Evolutionary conservation across 345 rosid genomes (phyloP).

Genomic region (Linum lewisii): DNA sequence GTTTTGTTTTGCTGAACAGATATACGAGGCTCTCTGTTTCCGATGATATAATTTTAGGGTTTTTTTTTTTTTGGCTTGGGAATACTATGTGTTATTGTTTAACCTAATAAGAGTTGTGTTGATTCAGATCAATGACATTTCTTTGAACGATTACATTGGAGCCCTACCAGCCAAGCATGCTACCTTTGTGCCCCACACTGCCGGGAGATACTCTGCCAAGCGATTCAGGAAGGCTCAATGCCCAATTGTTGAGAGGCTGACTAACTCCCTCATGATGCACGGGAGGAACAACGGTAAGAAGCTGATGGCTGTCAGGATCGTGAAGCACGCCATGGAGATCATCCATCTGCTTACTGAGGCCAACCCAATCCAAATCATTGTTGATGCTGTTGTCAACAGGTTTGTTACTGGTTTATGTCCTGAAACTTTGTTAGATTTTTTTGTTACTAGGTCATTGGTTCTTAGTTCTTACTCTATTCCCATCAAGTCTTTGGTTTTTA

Average conservation of each 20-base stretch:
- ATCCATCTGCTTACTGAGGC: slow-evolving; percentile 68
- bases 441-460: not conserved
- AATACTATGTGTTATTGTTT: not conserved
- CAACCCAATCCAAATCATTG: slow-evolving; percentile 87
- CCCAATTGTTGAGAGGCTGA: slow-evolving; percentile 89
- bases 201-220: slow-evolving; percentile 87
- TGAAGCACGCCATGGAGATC: slow-evolving; percentile 90
- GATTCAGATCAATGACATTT: slow-evolving; percentile 56
- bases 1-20: not conserved
- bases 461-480: too few relatives aligned
- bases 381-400: slow-evolving; percentile 92
- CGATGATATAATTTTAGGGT: too few relatives aligned
- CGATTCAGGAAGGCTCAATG: slow-evolving; percentile 96
- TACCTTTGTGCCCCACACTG: slow-evolving; percentile 86
- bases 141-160: slow-evolving; percentile 66
- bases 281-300: slow-evolving; percentile 93
- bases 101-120: not conserved
- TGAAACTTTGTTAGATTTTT: not conserved
- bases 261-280: slow-evolving; percentile 94
- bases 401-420: slow-evolving; percentile 5
- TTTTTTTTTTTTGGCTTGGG: too few relatives aligned
- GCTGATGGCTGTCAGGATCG: slow-evolving; percentile 74
- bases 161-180: slow-evolving; percentile 68
- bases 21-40: too few relatives aligned
- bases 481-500: too few relatives aligned